A percentile compares a stretch with the other conserved stretches of the same genome.
These are phyloP conservation scores for Sinapis alba DNA, from an alignment of 441 rosid species.

Conservation along the genomic window DNA sequence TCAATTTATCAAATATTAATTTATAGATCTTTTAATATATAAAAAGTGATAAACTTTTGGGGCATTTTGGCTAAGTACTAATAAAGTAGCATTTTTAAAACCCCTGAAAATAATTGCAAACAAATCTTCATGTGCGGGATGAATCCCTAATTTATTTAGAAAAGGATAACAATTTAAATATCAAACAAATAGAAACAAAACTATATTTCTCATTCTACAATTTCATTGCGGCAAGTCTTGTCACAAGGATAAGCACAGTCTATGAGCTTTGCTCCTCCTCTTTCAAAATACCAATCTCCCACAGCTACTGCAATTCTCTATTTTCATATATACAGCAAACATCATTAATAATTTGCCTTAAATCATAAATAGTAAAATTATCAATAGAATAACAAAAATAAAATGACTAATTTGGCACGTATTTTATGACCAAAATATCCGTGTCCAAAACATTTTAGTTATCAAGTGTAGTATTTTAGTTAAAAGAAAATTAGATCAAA, in stretches of 20 bases:
- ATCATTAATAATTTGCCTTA: not conserved
- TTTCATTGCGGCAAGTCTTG: slow-evolving; percentile 71
- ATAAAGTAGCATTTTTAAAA: too few relatives aligned
- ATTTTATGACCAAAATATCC: not conserved
- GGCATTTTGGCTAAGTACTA: too few relatives aligned
- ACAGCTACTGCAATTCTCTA: slow-evolving; percentile 93
- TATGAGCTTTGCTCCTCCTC: slow-evolving; percentile 57
- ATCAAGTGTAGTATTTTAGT: not conserved
- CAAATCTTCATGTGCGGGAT: not conserved
- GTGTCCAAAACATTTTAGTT: not conserved
- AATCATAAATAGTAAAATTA: not conserved
- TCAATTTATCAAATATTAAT: too few relatives aligned
- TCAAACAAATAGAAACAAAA: too few relatives aligned
- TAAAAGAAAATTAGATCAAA: not conserved
- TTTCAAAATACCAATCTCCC: slow-evolving; percentile 93
- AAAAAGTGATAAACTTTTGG: too few relatives aligned
- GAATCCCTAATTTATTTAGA: not conserved
- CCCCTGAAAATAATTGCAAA: not conserved
- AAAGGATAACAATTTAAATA: not conserved
- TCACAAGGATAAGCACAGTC: slow-evolving; percentile 95
- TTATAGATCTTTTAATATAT: too few relatives aligned
- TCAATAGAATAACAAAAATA: not conserved
- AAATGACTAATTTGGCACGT: not conserved
- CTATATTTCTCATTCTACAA: not conserved
- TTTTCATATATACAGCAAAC: slow-evolving; percentile 27